These are phyloP conservation scores for Trichoderma gamsii DNA, from an alignment of 495 filamentous ascomycete species.

Conservation along the genomic window DNA sequence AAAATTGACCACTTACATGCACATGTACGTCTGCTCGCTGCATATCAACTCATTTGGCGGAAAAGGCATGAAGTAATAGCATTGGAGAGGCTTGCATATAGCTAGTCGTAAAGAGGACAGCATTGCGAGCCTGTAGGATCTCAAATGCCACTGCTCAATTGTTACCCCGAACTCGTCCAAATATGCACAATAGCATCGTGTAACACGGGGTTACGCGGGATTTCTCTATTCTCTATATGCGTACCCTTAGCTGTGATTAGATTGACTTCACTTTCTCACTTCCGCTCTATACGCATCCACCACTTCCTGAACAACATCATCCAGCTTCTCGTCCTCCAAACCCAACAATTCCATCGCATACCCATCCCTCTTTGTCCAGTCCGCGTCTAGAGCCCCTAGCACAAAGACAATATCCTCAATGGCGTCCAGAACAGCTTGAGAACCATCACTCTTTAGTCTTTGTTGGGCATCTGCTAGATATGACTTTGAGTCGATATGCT, in stretches of 20 bases:
- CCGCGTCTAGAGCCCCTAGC: slow-evolving; percentile 25
- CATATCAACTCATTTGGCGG: too few species aligned
- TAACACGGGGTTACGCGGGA: too few species aligned
- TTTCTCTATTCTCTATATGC: too few species aligned
- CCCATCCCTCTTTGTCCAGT: slow-evolving; percentile 24
- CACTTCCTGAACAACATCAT: slow-evolving; percentile 22
- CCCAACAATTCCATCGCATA: slow-evolving; percentile 28
- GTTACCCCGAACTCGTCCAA: neutral
- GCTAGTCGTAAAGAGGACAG: neutral
- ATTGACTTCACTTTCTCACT: neutral
- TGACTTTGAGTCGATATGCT: slow-evolving; percentile 15
- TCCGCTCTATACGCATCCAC: slow-evolving; percentile 9
- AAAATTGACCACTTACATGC: too few species aligned
- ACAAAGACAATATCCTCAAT: slow-evolving; percentile 30
- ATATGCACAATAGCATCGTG: too few species aligned
- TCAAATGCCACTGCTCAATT: neutral
- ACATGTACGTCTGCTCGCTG: too few species aligned
- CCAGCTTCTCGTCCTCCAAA: slow-evolving; percentile 26
- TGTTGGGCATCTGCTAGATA: slow-evolving; percentile 22
- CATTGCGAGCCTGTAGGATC: neutral
- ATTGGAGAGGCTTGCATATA: neutral
- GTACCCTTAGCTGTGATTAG: neutral
- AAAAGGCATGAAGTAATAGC: neutral
- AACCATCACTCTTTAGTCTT: slow-evolving; percentile 11
- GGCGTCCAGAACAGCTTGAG: slow-evolving; percentile 20